A percentile compares a stretch with the other conserved stretches of the same genome.
Evolutionary conservation across 257 asterid genomes (phyloP).

Genomic region (Nicotiana otophora): DNA sequence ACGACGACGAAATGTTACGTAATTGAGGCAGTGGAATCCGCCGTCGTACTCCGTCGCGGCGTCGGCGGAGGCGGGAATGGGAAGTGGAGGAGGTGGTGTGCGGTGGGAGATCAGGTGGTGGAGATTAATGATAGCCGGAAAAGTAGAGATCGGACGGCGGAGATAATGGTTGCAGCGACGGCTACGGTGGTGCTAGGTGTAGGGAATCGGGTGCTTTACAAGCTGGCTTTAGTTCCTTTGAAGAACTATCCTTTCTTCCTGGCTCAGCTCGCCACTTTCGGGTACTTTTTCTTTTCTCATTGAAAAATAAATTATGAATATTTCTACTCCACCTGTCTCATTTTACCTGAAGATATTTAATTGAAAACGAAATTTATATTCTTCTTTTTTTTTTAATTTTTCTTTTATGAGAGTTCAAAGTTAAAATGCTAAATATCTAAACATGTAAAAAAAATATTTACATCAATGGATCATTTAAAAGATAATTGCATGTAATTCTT

Average conservation of each 20-base stretch:
- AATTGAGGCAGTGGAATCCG: neutral
- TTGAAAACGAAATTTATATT: too few relatives aligned
- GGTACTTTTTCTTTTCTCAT: conserved; percentile 30
- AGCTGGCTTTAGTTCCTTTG: conserved; percentile 89
- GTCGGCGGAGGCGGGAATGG: neutral
- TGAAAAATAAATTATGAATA: too few relatives aligned
- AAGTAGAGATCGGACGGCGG: conserved; percentile 42
- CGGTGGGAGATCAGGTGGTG: conserved; percentile 26
- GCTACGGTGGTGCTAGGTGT: conserved; percentile 89
- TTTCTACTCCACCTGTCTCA: too few relatives aligned
- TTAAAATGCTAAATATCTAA: too few relatives aligned
- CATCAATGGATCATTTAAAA: too few relatives aligned
- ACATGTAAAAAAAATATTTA: too few relatives aligned
- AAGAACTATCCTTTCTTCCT: conserved; percentile 81
- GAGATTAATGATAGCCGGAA: conserved; percentile 17
- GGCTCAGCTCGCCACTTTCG: conserved; percentile 96
- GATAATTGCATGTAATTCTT: too few relatives aligned
- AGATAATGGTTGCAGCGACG: conserved; percentile 60
- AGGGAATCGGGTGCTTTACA: conserved; percentile 85
- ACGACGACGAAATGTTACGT: neutral
- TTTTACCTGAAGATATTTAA: too few relatives aligned
- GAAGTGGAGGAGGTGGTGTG: conserved; percentile 4
- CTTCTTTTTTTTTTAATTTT: too few relatives aligned
- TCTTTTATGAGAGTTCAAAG: too few relatives aligned
- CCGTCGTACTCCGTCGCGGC: neutral